Percentiles rank a stretch among this genome's conserved stretches.
Evolutionary conservation across 352 stramenopile genomes (phyloP).

Genomic region (Phytophthora pisi): DNA sequence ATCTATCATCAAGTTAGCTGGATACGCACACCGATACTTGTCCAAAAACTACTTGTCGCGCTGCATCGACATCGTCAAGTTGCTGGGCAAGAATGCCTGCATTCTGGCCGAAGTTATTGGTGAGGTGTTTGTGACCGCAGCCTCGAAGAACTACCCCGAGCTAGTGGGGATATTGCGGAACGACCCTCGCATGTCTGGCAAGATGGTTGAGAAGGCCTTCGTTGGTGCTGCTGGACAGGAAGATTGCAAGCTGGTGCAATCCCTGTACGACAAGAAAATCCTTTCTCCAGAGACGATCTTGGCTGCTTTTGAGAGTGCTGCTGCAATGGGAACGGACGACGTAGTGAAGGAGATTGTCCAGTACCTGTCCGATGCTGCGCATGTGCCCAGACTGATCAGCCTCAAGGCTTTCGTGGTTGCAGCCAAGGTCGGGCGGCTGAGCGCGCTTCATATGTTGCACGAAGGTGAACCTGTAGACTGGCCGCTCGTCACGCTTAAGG

Average conservation of each 20-base stretch:
- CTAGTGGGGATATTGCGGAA: background rate
- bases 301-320: background rate
- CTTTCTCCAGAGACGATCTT: conserved; percentile 3
- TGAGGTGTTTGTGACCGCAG: conserved; percentile 1
- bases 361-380: background rate
- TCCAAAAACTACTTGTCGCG: background rate
- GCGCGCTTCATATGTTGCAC: background rate
- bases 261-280: background rate
- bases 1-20: background rate
- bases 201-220: background rate
- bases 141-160: background rate
- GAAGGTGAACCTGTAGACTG: background rate
- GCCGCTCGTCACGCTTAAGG: background rate
- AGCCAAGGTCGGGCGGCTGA: background rate
- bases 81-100: background rate
- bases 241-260: background rate
- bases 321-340: background rate
- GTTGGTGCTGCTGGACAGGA: background rate
- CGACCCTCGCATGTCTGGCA: background rate
- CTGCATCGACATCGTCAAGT: background rate
- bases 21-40: background rate
- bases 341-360: background rate
- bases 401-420: conserved; percentile 1
- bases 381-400: background rate
- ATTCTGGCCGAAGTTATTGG: background rate